These are phyloP conservation scores for Amphibolis antarctica DNA, from an alignment of 106 monocot genomes.

Conservation along the genomic window DNA sequence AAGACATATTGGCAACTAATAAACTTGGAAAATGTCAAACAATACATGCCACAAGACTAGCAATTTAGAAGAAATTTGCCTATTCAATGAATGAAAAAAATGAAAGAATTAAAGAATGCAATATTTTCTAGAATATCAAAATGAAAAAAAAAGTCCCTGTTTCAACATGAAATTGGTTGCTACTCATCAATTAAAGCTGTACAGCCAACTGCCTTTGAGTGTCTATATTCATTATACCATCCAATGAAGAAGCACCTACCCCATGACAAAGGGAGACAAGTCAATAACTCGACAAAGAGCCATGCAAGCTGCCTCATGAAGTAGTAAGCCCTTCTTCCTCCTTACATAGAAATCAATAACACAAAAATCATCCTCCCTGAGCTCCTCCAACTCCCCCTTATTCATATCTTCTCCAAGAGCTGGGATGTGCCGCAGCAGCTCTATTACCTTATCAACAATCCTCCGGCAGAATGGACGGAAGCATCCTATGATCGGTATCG, in stretches of 20 bases:
- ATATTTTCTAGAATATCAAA: too few species aligned
- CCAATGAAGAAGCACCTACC: too few species aligned
- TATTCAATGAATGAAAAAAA: too few species aligned
- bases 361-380: constrained; percentile 34
- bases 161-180: too few species aligned
- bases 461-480: constrained; percentile 50
- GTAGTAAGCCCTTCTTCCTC: constrained; percentile 48
- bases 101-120: too few species aligned
- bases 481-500: constrained; percentile 72
- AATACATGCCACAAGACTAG: background rate
- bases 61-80: too few species aligned
- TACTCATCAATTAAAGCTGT: too few species aligned
- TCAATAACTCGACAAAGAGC: constrained; percentile 71
- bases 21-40: background rate
- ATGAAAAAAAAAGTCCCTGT: too few species aligned
- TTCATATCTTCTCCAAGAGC: constrained; percentile 13
- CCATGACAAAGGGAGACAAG: constrained; percentile 47
- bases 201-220: too few species aligned
- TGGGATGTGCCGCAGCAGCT: constrained; percentile 21
- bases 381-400: constrained; percentile 23
- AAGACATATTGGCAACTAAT: too few species aligned
- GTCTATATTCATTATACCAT: background rate
- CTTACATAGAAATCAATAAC: constrained; percentile 63
- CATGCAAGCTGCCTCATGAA: constrained; percentile 75
- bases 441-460: constrained; percentile 37